Evolutionary conservation across 345 rosid genomes (phyloP).

Genomic region (Populus deltoides): DNA sequence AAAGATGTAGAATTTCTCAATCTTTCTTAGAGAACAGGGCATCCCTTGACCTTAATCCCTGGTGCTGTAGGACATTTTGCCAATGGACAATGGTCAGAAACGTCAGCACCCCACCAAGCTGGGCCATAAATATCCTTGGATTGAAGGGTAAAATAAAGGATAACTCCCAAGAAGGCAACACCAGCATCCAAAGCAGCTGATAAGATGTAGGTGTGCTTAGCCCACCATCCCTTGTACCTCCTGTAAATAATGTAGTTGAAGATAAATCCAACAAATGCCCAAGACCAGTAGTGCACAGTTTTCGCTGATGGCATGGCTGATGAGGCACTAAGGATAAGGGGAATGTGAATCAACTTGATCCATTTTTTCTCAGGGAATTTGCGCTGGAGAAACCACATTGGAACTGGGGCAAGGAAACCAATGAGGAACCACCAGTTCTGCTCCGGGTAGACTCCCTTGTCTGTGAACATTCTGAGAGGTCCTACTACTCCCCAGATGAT

Average conservation of each 20-base stretch:
- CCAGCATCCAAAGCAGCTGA: constrained; percentile 88
- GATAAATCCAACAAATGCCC: constrained; percentile 61
- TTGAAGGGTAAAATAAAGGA: constrained; percentile 64
- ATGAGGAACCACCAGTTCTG: constrained; percentile 81
- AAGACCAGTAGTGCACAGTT: constrained; percentile 57
- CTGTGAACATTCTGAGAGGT: constrained; percentile 68
- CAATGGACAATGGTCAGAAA: constrained; percentile 55
- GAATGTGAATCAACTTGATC: constrained; percentile 55
- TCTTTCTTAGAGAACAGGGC: constrained; percentile 45
- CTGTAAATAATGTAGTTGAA: constrained; percentile 65
- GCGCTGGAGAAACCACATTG: constrained; percentile 52
- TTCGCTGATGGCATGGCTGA: constrained; percentile 55
- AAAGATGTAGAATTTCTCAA: not conserved
- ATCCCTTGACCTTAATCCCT: constrained; percentile 47
- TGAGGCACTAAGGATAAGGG: constrained; percentile 51
- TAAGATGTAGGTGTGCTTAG: constrained; percentile 58
- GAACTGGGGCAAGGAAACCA: constrained; percentile 67
- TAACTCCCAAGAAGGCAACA: constrained; percentile 58
- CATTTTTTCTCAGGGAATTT: constrained; percentile 67
- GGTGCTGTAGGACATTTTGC: constrained; percentile 66
- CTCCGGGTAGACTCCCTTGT: constrained; percentile 48
- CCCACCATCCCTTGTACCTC: constrained; percentile 70
- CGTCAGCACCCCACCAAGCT: constrained; percentile 65
- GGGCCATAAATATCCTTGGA: constrained; percentile 49
- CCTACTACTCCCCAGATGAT: constrained; percentile 90